Evolutionary conservation across 1,284 basidiomycete genomes (phyloP), one percentile per base, ranked within the genome.

Genomic region (Cerioporus squamosus): DNA sequence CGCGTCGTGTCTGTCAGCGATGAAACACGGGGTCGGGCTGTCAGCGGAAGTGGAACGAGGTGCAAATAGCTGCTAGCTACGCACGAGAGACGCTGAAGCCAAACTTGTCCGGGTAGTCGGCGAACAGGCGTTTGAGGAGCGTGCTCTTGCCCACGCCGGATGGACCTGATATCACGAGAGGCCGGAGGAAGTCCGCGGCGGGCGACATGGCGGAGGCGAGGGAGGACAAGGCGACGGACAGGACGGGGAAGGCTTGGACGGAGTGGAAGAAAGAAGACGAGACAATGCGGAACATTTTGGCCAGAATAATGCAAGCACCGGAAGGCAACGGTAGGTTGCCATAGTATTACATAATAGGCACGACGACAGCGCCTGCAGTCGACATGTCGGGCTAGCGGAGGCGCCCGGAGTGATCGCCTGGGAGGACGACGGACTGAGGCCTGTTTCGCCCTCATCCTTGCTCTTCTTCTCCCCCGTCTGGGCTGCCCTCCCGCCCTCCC

Each of bases 81-180:
- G 66, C 75, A 96, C 95, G 97, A 52, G 95, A 98, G 57, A 99
- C 91, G 68, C 87, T 90, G 79, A 98, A 99, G 5, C 94, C 94
- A 74, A 98, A 99, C 63, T 83, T 86, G 72, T 90, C 87, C 5
- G 95, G 95, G 68, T 84, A 87, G 45, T 95, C 90, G 31, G 78
- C 79, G 70, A 98, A 95, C 49, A 99, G 87, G 50, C 87, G 87
- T 61, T 85, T 85, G 60, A 99, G 84, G 52, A 98, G 86, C 0
- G 97, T 97, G 69, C 91, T 94, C 75, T 98, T 99, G 54, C 97
- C 97, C 2, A 95, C 93, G 22, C 97, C 97, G 1, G 94, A 96
- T 0, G 91, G 92, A 0, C 92, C 92, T 61, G 87, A 93, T 49
- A 93, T 79, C 43, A 94, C 87, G 54, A 94, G 82, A 9, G 91